These are phyloP conservation scores for Termitomyces titanicus DNA, from an alignment of 768 basidiomycete species.

Conservation along the genomic window DNA sequence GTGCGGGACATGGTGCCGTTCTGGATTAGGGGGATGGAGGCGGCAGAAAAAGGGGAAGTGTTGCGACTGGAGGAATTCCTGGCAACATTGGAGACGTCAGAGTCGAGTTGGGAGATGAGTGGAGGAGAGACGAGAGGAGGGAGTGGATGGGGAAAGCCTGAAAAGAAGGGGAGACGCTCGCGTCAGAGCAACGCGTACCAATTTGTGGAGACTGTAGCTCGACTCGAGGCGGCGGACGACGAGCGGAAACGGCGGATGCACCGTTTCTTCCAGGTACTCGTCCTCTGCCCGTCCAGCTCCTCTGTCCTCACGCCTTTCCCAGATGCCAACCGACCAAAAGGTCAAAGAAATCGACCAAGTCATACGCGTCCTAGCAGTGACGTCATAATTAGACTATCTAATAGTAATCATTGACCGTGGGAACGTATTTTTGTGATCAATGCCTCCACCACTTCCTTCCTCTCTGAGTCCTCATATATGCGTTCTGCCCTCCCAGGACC, in stretches of 20 bases:
- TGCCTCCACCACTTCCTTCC: slow-evolving; percentile 55
- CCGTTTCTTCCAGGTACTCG: slow-evolving; percentile 42
- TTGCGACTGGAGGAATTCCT: slow-evolving; percentile 43
- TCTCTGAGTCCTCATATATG: slow-evolving; percentile 84
- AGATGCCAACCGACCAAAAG: slow-evolving; percentile 58
- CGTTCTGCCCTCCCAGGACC: slow-evolving; percentile 67
- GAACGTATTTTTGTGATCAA: slow-evolving; percentile 16
- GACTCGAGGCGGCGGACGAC: slow-evolving; percentile 31
- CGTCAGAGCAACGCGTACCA: slow-evolving; percentile 17
- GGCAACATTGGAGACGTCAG: slow-evolving; percentile 20
- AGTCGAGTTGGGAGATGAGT: slow-evolving; percentile 16
- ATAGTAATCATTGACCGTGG: slow-evolving; percentile 6
- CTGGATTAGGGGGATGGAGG: slow-evolving; percentile 47
- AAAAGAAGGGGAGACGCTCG: background rate
- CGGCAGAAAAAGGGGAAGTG: slow-evolving; percentile 42
- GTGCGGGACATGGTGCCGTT: slow-evolving; percentile 49
- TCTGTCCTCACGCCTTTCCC: background rate
- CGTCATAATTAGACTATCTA: slow-evolving; percentile 6
- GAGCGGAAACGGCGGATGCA: slow-evolving; percentile 44
- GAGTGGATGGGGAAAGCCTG: background rate
- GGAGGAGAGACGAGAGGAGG: background rate
- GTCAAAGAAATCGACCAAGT: slow-evolving; percentile 47
- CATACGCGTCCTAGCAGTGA: slow-evolving; percentile 32
- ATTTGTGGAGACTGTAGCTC: slow-evolving; percentile 47
- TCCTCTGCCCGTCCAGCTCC: no score